phyloP scores from a whole-genome alignment of 805 yeast genomes.

The Schwanniomyces polymorphus region DNA sequence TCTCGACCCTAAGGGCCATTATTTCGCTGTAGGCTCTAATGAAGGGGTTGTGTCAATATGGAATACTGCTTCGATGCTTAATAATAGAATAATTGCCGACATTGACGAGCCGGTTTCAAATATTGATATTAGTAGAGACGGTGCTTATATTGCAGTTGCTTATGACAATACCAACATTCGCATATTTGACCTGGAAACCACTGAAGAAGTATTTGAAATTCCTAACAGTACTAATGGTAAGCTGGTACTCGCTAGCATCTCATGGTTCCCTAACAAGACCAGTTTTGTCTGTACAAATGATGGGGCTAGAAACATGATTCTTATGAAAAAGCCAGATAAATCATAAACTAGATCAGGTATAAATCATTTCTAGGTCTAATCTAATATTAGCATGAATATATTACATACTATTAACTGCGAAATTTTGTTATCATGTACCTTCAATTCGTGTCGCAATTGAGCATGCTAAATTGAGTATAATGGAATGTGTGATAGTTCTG shows the following conservation, averaged over 20 bases:
- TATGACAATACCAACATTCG: conserved; percentile 42
- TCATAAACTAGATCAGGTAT: background rate
- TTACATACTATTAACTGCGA: background rate
- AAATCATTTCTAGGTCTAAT: background rate
- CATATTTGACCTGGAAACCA: conserved; percentile 34
- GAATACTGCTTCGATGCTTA: conserved; percentile 40
- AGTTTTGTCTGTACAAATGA: conserved; percentile 30
- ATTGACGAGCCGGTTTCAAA: conserved; percentile 45
- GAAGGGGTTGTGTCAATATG: conserved; percentile 59
- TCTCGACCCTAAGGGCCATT: conserved; percentile 54
- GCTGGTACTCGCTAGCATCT: conserved; percentile 23
- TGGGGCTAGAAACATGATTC: conserved; percentile 26
- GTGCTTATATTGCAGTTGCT: conserved; percentile 44
- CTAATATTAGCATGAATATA: background rate
- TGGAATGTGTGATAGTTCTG: too few relatives aligned
- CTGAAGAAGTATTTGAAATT: conserved; percentile 28
- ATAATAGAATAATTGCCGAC: conserved; percentile 33
- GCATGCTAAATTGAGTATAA: too few relatives aligned
- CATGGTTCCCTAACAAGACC: conserved; percentile 37
- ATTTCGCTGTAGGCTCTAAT: conserved; percentile 52
- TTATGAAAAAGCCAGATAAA: conserved; percentile 14
- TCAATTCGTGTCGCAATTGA: too few relatives aligned
- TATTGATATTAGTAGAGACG: conserved; percentile 45
- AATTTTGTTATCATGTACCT: too few relatives aligned
- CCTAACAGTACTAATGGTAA: conserved; percentile 29